Base-by-base conservation (phyloP, 2,329 filamentous ascomycete species). In the Myriangium duriaei region DNA sequence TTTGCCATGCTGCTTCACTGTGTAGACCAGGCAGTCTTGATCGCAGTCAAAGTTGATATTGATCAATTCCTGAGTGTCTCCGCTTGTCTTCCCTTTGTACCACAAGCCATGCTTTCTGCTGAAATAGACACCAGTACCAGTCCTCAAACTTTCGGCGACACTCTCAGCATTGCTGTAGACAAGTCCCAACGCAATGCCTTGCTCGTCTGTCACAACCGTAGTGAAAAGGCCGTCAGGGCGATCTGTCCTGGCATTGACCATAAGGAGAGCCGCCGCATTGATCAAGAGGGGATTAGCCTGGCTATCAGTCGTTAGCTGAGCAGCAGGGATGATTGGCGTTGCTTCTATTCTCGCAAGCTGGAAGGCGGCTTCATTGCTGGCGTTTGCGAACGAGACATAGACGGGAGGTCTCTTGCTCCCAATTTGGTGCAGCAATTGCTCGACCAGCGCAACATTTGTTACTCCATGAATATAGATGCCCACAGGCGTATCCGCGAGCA, bases 151-250 rank as follows among this genome's bases (percentile, higher is more conserved):
- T 63, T 93, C 88, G 6, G 76, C 69, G 21, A 98, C 76, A 56
- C 88, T 96, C 59, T 92, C 83, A 45, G 81, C 76, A 54, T 83
- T 95, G 61, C 87, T 94, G 68, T 95, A 98, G 12, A 95, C 91
- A 46, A 98, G 64, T 1, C 91, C 91, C 11, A 98, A 66, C 6
- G 85, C 83, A 13, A 81, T 68, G 1, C 86, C 87, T 34, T 80
- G 69, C 65, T 94, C 84, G 55, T 98, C 85, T 1, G 82, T 86
- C 5, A 98, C 91, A 3, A 94, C 73, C 0, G 91, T 98, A 2
- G 91, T 80, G 48, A 93, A 76, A 6, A 98, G 70, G 6, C 81
- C 80, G 54, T 95, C 92, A 3, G 75, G 61, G 45, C 86, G 73
- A 59, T 98, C 91, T 28, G 82, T 84, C 45, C 72, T 79, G 61